phyloP scores from a whole-genome alignment of 257 asterid genomes.

The Petunia axillaris region DNA sequence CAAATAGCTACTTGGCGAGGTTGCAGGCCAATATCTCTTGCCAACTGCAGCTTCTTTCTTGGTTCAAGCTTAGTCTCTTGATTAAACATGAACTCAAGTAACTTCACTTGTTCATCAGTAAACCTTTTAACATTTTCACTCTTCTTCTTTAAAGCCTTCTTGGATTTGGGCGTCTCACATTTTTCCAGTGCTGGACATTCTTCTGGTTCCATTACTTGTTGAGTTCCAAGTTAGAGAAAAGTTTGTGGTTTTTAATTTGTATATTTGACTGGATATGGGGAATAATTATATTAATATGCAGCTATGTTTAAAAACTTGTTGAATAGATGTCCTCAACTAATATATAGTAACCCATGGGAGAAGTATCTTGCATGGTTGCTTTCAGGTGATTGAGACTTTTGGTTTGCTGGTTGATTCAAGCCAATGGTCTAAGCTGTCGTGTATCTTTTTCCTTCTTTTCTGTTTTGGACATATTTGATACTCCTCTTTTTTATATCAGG shows the following conservation, averaged over 20 bases:
- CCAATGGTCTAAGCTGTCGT: slow-evolving; percentile 8
- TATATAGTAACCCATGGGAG: slow-evolving; percentile 32
- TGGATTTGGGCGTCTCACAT: slow-evolving; percentile 16
- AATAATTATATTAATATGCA: slow-evolving; percentile 3
- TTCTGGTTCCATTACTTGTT: slow-evolving; percentile 50
- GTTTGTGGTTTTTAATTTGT: not conserved
- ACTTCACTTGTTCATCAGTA: slow-evolving; percentile 58
- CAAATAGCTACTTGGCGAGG: slow-evolving; percentile 76
- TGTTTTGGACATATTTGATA: slow-evolving; percentile 1
- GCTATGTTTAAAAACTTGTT: slow-evolving; percentile 8
- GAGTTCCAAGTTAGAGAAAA: not conserved
- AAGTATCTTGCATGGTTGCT: slow-evolving; percentile 33
- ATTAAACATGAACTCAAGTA: slow-evolving; percentile 55
- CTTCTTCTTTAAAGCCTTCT: slow-evolving; percentile 32
- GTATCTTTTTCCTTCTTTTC: slow-evolving; percentile 22
- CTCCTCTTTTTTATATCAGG: not conserved
- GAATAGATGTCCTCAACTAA: slow-evolving; percentile 35
- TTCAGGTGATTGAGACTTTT: slow-evolving; percentile 35
- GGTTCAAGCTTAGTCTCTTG: slow-evolving; percentile 58
- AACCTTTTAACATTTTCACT: slow-evolving; percentile 46
- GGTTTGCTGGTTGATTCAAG: slow-evolving; percentile 31
- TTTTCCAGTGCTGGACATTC: slow-evolving; percentile 34
- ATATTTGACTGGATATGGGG: not conserved
- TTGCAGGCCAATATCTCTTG: slow-evolving; percentile 59
- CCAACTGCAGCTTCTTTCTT: slow-evolving; percentile 53